Percentiles rank a stretch among this genome's conserved stretches.
These are phyloP conservation scores for Cytospora mali DNA, from an alignment of 2,329 filamentous ascomycete genomes.

Conservation along the genomic window DNA sequence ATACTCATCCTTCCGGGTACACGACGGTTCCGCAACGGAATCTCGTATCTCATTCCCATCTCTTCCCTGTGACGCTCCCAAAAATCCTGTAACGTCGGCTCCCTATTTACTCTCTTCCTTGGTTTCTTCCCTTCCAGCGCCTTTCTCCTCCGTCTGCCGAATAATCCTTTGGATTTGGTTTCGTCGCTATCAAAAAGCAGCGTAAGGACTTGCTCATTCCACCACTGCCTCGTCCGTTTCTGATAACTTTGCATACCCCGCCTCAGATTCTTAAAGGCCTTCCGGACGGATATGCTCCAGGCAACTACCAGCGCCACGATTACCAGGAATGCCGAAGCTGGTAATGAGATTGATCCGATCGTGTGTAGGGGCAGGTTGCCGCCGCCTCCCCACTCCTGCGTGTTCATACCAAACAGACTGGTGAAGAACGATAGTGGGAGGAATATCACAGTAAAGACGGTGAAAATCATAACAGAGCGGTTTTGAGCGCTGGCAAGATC, in stretches of 20 bases:
- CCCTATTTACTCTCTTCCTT: slow-evolving; percentile 14
- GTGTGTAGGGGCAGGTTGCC: slow-evolving; percentile 8
- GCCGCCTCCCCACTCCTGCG: slow-evolving; percentile 21
- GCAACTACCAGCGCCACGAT: slow-evolving; percentile 5
- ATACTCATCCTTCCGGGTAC: background rate
- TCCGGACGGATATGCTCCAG: slow-evolving; percentile 14
- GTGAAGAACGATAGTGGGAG: slow-evolving; percentile 34
- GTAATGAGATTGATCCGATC: slow-evolving; percentile 17
- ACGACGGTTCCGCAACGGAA: slow-evolving; percentile 13
- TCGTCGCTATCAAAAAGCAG: background rate
- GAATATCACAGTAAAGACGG: slow-evolving; percentile 39
- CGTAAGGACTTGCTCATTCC: background rate
- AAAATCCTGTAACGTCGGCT: slow-evolving; percentile 18
- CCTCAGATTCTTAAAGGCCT: background rate
- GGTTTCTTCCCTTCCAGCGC: slow-evolving; percentile 6
- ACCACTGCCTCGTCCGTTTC: slow-evolving; percentile 2
- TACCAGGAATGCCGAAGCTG: slow-evolving; percentile 10
- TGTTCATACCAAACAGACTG: slow-evolving; percentile 31
- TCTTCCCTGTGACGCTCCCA: slow-evolving; percentile 21
- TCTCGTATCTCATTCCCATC: slow-evolving; percentile 14
- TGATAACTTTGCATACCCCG: background rate
- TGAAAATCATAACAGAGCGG: slow-evolving; percentile 38
- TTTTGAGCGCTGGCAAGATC: slow-evolving; percentile 30
- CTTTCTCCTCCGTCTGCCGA: background rate
- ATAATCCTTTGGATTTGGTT: background rate